These are phyloP conservation scores for Cavenderia fasciculata DNA, from an alignment of 78 protist genomes.

Conservation along the genomic window DNA sequence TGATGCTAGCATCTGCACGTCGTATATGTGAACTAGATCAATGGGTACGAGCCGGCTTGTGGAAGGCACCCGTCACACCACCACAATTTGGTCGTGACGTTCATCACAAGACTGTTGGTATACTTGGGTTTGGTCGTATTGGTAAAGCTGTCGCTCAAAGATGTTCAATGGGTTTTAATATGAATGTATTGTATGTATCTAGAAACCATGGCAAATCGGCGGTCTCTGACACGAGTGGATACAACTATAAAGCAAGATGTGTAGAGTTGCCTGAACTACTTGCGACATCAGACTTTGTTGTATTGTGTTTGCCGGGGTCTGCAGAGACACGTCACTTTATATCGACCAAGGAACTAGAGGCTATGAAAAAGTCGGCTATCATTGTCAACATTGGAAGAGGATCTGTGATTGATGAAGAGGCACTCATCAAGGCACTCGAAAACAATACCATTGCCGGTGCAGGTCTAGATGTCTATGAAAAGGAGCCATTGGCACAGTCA, in stretches of 20 bases:
- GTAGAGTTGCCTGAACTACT: neutral
- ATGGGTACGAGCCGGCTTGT: neutral
- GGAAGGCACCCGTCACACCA: neutral
- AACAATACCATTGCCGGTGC: conserved; percentile 39
- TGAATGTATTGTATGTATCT: conserved; percentile 35
- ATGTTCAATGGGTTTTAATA: conserved; percentile 48
- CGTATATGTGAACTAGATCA: neutral
- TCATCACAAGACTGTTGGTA: conserved; percentile 77
- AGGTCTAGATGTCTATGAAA: conserved; percentile 73
- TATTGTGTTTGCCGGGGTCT: neutral
- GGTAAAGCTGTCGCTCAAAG: conserved; percentile 66
- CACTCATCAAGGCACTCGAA: conserved; percentile 38
- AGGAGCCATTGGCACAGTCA: conserved; percentile 7
- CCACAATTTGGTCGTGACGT: conserved; percentile 36
- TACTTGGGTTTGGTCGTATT: conserved; percentile 81
- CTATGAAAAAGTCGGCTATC: conserved; percentile 45
- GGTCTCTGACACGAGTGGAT: neutral
- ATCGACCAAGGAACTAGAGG: neutral
- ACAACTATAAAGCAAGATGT: no score
- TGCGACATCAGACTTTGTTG: conserved; percentile 14
- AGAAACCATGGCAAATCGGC: neutral
- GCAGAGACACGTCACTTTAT: conserved; percentile 38
- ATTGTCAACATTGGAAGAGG: conserved; percentile 72
- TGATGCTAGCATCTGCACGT: conserved; percentile 48
- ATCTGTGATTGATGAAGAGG: conserved; percentile 25